Evolutionary conservation across 2,329 filamentous ascomycete genomes (phyloP).

Genomic region (Ophiosphaerella narmari): DNA sequence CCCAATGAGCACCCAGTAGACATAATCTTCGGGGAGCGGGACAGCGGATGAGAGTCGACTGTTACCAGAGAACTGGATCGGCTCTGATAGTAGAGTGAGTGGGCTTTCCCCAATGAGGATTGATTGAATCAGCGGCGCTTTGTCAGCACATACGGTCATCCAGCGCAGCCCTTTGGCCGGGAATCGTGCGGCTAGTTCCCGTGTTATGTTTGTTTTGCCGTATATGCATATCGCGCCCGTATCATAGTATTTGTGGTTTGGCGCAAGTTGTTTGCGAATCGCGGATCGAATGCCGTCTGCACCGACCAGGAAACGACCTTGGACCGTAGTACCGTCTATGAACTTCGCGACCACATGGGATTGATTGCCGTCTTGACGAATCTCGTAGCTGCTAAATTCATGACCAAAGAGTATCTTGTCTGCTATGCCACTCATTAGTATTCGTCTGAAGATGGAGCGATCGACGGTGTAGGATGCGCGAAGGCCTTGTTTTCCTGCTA

Average conservation of each 20-base stretch:
- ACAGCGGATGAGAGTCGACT: neutral
- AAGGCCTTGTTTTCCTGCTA: neutral
- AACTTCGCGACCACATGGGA: conserved; percentile 47
- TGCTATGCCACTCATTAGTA: conserved; percentile 36
- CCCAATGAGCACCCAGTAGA: conserved; percentile 43
- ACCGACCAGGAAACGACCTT: conserved; percentile 56
- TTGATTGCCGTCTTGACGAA: neutral
- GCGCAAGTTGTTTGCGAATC: conserved; percentile 19
- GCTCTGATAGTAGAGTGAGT: conserved; percentile 28
- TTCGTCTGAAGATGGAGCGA: conserved; percentile 7
- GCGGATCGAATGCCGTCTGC: conserved; percentile 53
- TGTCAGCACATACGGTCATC: conserved; percentile 29
- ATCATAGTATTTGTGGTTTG: conserved; percentile 43
- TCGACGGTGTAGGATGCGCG: conserved; percentile 5
- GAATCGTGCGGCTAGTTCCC: conserved; percentile 18
- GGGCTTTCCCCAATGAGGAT: conserved; percentile 16
- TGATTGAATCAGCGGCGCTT: conserved; percentile 14
- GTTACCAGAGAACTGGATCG: conserved; percentile 22
- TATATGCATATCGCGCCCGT: conserved; percentile 47
- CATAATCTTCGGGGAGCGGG: conserved; percentile 32
- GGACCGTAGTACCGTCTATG: conserved; percentile 47
- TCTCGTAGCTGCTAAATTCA: neutral
- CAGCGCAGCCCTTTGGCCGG: conserved; percentile 18
- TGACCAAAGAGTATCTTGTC: conserved; percentile 25
- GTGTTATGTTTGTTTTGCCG: conserved; percentile 46